Base-by-base conservation (phyloP, 148 eudicot species). In the Fallopia convolvulus region DNA sequence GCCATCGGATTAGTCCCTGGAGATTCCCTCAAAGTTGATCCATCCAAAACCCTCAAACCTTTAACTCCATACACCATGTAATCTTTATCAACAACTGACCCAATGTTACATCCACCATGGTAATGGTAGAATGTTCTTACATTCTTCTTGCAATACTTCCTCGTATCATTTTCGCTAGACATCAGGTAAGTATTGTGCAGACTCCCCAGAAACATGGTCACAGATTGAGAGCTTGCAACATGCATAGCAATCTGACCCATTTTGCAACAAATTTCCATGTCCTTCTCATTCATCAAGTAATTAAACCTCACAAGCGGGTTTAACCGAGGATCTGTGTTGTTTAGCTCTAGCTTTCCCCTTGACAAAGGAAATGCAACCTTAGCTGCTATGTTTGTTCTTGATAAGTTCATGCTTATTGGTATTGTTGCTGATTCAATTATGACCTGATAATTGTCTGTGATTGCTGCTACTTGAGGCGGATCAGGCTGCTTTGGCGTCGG, bases 1-100 rank as follows among this genome's bases (percentile, higher is more conserved):
- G 86, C 88, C 85, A 83, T 83, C 6, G 88, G 88, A 44, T 85
- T 85, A 77, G 88, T 85, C 81, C 88, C 88, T 0, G 88, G 86
- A 3, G 86, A 81, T 17, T 85, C 86, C 3, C 72, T 74, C 77
- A 83, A 75, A 26, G 88, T 85, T 0, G 88, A 85, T 3, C 88
- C 86, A 81, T 85, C 88, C 46, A 85, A 41, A 70, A 85, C 86
- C 55, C 86, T 75, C 30, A 83, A 83, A 9, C 84, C 84, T 75
- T 83, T 77, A 0, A 83, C 79, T 17, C 86, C 86, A 76, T 52
- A 26, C 15, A 86, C 88, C 44, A 33, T 81, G 40, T 86, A 86
- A 12, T 83, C 84, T 11, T 77, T 44, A 78, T 86, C 88, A 0
- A 86, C 88, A 4, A 86, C 88, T 30, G 50, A 78, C 15, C 88